These are phyloP conservation scores for Parietaria judaica DNA, from an alignment of 306 rosid species.

Conservation along the genomic window DNA sequence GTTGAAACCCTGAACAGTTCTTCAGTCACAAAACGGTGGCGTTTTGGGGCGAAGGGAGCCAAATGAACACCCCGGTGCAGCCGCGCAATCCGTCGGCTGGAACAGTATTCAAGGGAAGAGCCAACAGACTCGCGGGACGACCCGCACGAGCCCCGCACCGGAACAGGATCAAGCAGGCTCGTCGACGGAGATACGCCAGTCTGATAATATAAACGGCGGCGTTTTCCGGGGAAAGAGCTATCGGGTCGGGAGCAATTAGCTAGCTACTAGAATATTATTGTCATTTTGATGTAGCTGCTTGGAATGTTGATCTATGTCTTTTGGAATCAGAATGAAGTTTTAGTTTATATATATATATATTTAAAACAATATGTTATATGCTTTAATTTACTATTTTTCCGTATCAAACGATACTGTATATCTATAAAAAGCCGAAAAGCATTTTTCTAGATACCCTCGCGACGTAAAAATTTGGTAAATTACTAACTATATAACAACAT, in stretches of 20 bases:
- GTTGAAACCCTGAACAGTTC: slow-evolving; percentile 24
- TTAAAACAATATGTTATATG: no score
- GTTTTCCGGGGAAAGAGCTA: slow-evolving; percentile 42
- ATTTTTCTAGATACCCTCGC: no score
- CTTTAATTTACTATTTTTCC: no score
- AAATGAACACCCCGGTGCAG: slow-evolving; percentile 56
- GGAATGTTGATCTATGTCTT: no score
- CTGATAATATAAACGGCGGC: slow-evolving; percentile 20
- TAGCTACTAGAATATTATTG: no score
- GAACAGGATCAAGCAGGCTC: slow-evolving; percentile 20
- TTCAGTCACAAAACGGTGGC: slow-evolving; percentile 55
- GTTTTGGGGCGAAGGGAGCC: slow-evolving; percentile 68
- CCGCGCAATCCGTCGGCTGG: slow-evolving; percentile 53
- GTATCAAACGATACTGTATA: no score
- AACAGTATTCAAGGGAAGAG: slow-evolving; percentile 52
- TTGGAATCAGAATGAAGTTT: no score
- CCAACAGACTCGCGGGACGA: slow-evolving; percentile 40
- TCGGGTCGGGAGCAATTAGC: slow-evolving; percentile 22
- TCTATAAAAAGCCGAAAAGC: no score
- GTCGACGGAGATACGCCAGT: slow-evolving; percentile 11
- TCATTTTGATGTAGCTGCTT: no score
- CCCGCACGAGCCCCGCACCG: slow-evolving; percentile 4
- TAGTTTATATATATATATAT: no score
- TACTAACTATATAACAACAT: no score
- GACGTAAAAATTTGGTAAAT: no score